A percentile compares a stretch with the other conserved stretches of the same genome.
These are phyloP conservation scores for Starmerella vaccinii DNA, from an alignment of 805 yeast species.

Conservation along the genomic window DNA sequence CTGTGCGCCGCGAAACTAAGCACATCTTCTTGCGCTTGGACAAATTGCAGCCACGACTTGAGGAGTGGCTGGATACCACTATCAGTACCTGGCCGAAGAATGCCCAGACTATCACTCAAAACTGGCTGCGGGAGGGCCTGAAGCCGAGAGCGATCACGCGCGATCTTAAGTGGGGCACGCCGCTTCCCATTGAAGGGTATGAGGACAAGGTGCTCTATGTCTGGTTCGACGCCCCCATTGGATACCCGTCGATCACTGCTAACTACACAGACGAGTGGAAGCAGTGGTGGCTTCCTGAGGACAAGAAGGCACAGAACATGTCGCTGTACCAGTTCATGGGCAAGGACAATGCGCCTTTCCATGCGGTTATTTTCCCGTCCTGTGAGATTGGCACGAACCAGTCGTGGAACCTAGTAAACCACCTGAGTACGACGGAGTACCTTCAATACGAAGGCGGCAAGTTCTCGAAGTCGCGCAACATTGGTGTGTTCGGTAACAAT, in stretches of 20 bases:
- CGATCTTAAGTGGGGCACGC: conserved; percentile 97
- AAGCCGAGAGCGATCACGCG: conserved; percentile 93
- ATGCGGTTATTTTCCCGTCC: conserved; percentile 95
- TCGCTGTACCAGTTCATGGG: conserved; percentile 96
- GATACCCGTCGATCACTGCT: conserved; percentile 93
- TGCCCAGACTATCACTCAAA: conserved; percentile 74
- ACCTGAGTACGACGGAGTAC: conserved; percentile 89
- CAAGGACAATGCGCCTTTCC: conserved; percentile 98
- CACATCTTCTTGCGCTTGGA: conserved; percentile 79
- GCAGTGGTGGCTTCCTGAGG: conserved; percentile 69
- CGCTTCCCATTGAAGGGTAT: conserved; percentile 83
- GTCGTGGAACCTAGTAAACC: conserved; percentile 82
- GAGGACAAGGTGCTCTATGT: conserved; percentile 88
- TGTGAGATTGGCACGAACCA: conserved; percentile 81
- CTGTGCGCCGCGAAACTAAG: conserved; percentile 68
- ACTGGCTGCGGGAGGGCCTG: conserved; percentile 91
- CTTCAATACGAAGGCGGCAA: conserved; percentile 97
- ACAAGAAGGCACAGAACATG: conserved; percentile 65
- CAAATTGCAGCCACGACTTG: conserved; percentile 67
- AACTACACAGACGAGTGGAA: conserved; percentile 75
- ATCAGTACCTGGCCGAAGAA: conserved; percentile 89
- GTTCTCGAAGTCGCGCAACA: conserved; percentile 93
- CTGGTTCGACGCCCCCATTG: conserved; percentile 98
- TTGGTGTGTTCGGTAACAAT: conserved; percentile 97
- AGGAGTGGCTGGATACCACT: conserved; percentile 62